Evolutionary conservation across 208 protist species (phyloP).

Genomic region (Histomonas meleagridis): DNA sequence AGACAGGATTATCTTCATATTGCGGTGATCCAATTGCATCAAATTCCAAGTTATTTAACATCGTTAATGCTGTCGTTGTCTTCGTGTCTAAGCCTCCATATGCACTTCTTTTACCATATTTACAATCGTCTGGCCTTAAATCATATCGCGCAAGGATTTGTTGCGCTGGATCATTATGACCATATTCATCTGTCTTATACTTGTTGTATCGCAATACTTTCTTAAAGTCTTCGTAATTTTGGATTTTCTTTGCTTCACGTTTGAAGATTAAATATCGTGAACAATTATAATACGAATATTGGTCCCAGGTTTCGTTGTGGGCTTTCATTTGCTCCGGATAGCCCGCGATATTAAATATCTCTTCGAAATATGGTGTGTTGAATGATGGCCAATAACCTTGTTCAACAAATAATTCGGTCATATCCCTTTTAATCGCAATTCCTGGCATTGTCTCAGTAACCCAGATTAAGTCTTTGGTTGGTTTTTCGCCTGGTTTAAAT

Average conservation of each 20-base stretch:
- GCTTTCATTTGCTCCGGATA: not conserved
- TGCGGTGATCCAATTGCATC: not conserved
- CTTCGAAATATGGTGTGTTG: not conserved
- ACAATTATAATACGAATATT: not conserved
- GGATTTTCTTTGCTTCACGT: not conserved
- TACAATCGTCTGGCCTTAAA: not conserved
- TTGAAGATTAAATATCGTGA: not conserved
- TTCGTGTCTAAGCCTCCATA: slow-evolving; percentile 9
- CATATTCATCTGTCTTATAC: not conserved
- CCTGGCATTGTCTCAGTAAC: not conserved
- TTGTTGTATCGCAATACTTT: not conserved
- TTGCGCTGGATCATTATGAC: not conserved
- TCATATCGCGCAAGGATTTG: not conserved
- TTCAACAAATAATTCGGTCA: not conserved
- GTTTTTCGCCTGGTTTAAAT: not conserved
- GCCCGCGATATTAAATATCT: not conserved
- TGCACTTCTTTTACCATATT: not conserved
- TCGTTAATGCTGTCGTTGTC: not conserved
- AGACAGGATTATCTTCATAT: not conserved
- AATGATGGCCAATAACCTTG: not conserved
- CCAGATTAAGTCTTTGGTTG: not conserved
- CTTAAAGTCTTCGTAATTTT: not conserved
- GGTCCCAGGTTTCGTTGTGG: too few relatives aligned
- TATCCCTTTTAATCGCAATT: not conserved
- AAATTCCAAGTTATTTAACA: not conserved